Conservation (phyloP, 192 early-diverging fungal species). For the Linnemannia zychae region DNA sequence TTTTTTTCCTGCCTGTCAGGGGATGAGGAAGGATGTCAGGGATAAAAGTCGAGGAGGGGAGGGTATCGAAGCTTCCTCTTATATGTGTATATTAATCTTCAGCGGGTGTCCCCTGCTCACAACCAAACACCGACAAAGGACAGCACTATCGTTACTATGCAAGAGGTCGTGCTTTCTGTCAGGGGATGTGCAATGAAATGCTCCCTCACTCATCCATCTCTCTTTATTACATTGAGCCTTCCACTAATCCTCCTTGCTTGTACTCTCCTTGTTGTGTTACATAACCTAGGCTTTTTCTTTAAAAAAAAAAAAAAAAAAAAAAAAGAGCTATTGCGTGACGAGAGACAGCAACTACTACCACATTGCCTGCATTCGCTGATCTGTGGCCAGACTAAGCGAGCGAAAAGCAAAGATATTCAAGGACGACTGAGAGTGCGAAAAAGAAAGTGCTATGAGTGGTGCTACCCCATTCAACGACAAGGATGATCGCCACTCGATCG, state of each 20-base stretch:
- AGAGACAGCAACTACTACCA: too few species aligned
- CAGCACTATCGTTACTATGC: too few species aligned
- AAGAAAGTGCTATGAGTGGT: not conserved
- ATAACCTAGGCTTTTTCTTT: too few species aligned
- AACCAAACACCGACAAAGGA: too few species aligned
- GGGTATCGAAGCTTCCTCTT: too few species aligned
- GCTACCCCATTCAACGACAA: not conserved
- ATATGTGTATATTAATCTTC: too few species aligned
- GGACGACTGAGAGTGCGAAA: too few species aligned
- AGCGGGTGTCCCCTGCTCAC: too few species aligned
- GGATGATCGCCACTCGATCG: conserved; percentile 3
- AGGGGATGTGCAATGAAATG: too few species aligned
- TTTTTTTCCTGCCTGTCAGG: not conserved
- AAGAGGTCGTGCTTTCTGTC: too few species aligned
- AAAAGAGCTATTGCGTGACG: too few species aligned
- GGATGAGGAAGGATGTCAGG: not conserved
- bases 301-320: too few species aligned
- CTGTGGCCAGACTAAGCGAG: not conserved
- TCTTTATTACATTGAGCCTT: not conserved
- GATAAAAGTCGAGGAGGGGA: not conserved
- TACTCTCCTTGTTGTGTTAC: not conserved
- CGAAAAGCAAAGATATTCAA: not conserved
- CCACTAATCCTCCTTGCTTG: not conserved
- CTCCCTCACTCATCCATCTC: not conserved
- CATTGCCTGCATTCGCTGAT: not conserved